These are phyloP conservation scores for Senecio squalidus DNA, from an alignment of 140 eudicot genomes.

Conservation along the genomic window DNA sequence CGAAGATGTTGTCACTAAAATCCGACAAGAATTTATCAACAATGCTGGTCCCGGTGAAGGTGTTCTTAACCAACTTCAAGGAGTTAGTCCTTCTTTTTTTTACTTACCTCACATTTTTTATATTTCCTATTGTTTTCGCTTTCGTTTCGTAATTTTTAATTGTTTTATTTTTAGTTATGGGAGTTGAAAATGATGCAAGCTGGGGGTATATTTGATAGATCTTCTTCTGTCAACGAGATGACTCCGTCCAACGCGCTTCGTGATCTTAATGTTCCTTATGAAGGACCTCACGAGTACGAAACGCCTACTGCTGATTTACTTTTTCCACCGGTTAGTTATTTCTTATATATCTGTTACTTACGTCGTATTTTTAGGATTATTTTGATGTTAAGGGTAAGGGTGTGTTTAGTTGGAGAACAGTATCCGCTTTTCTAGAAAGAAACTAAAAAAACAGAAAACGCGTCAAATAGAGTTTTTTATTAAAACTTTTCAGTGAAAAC, in stretches of 20 bases:
- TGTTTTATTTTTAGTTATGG: constrained; percentile 39
- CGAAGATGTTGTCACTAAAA: constrained; percentile 16
- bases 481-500: too few species aligned
- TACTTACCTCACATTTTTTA: not conserved
- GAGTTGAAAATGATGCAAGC: constrained; percentile 67
- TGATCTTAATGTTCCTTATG: constrained; percentile 78
- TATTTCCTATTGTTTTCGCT: not conserved
- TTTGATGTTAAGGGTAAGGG: not conserved
- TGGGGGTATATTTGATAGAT: constrained; percentile 55
- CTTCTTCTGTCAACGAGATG: constrained; percentile 26
- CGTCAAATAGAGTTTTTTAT: too few species aligned
- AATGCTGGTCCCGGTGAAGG: constrained; percentile 68
- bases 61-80: constrained; percentile 66
- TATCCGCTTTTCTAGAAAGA: too few species aligned
- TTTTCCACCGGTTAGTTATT: constrained; percentile 59
- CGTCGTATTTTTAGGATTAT: not conserved
- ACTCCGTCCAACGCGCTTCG: constrained; percentile 47
- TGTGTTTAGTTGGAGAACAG: too few species aligned
- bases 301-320: constrained; percentile 77
- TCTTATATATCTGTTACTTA: not conserved
- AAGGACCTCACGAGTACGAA: constrained; percentile 69
- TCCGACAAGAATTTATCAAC: constrained; percentile 57
- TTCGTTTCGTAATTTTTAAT: not conserved
- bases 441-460: too few species aligned
- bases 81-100: constrained; percentile 26